Conservation (phyloP, 305 asterid species). For the Stenogyne calaminthoides region DNA sequence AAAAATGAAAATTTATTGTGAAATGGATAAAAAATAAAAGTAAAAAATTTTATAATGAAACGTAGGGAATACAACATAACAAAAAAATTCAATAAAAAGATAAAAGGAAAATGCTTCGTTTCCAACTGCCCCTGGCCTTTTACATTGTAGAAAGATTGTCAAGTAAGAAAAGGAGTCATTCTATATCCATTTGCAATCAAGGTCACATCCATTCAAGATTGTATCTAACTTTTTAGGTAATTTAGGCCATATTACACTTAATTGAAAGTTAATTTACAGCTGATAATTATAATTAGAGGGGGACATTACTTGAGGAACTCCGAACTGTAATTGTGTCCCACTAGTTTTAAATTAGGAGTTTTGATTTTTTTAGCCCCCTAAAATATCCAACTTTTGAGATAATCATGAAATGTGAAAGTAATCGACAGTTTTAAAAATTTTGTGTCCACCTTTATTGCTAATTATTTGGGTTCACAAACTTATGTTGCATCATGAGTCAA, state of each 20-base stretch:
- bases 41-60: no score
- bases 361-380: background rate
- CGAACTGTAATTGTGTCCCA: conserved; percentile 7
- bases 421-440: background rate
- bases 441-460: background rate
- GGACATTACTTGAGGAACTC: background rate
- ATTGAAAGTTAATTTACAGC: background rate
- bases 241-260: conserved; percentile 7
- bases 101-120: no score
- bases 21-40: no score
- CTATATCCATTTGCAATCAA: no score
- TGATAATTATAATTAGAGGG: background rate
- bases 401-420: background rate
- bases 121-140: no score
- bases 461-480: background rate
- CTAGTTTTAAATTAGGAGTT: background rate
- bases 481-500: conserved; percentile 7
- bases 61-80: no score
- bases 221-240: conserved; percentile 26
- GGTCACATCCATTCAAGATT: conserved; percentile 18
- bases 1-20: no score
- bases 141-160: no score
- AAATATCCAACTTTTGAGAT: background rate
- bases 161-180: no score
- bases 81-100: no score